Evolutionary conservation across 306 rosid genomes (phyloP).

Genomic region (Trifolium fragiferum): DNA sequence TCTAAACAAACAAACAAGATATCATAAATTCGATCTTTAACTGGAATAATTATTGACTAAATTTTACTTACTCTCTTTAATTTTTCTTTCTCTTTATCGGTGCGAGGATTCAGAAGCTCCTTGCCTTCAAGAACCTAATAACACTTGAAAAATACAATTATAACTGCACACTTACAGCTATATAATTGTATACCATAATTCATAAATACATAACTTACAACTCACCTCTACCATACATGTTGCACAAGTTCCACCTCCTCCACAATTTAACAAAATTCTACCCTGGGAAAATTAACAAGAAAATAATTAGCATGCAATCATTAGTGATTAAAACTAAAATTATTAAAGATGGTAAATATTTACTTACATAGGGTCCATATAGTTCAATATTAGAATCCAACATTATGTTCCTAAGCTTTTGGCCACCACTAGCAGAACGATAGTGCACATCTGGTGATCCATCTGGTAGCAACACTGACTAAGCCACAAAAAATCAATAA

Average conservation of each 20-base stretch:
- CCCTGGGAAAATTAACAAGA: conserved; percentile 50
- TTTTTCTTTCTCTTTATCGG: conserved; percentile 79
- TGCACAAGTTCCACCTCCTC: conserved; percentile 85
- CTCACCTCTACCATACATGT: conserved; percentile 96
- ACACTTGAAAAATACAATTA: conserved; percentile 21
- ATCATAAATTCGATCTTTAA: neutral
- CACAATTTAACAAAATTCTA: conserved; percentile 77
- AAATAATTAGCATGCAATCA: conserved; percentile 20
- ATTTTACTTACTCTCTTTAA: conserved; percentile 60
- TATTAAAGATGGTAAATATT: neutral
- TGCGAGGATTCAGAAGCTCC: conserved; percentile 78
- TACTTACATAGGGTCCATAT: conserved; percentile 83
- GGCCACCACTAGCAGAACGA: conserved; percentile 78
- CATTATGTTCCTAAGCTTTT: conserved; percentile 83
- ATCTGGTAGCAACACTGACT: conserved; percentile 94
- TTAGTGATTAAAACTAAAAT: neutral
- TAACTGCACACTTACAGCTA: neutral
- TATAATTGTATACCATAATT: no score
- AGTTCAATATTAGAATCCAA: conserved; percentile 75
- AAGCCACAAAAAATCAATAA: neutral
- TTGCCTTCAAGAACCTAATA: conserved; percentile 74
- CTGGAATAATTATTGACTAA: neutral
- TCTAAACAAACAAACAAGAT: conserved; percentile 51
- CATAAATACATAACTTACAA: no score
- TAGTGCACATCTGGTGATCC: conserved; percentile 85